A percentile compares a stretch with the other conserved stretches of the same genome.
Evolutionary conservation across 2,329 filamentous ascomycete species (phyloP).

Genomic region (Aspergillus bombycis): DNA sequence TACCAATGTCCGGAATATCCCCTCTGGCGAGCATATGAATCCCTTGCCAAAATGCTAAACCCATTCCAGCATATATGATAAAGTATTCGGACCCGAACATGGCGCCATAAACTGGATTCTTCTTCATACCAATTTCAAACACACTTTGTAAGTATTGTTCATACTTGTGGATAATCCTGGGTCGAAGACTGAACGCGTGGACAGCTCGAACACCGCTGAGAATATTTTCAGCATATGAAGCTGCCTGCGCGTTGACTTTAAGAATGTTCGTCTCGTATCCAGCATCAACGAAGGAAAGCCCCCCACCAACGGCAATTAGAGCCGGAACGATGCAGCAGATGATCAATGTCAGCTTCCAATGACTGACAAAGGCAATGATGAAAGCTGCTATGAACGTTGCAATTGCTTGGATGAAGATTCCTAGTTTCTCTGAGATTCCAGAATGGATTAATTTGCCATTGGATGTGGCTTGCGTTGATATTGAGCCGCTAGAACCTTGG

Average conservation of each 20-base stretch:
- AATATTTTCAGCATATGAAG: conserved; percentile 25
- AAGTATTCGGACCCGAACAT: conserved; percentile 22
- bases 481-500: conserved; percentile 28
- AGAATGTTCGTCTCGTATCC: conserved; percentile 25
- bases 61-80: conserved; percentile 32
- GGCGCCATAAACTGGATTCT: conserved; percentile 21
- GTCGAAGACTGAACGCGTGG: conserved; percentile 27
- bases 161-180: conserved; percentile 20
- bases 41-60: conserved; percentile 54
- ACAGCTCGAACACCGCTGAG: conserved; percentile 18
- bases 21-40: conserved; percentile 32
- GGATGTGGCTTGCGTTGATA: conserved; percentile 34
- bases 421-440: conserved; percentile 28
- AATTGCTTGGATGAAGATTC: conserved; percentile 22
- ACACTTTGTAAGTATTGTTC: conserved; percentile 23
- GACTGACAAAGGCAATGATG: conserved; percentile 25
- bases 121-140: conserved; percentile 20
- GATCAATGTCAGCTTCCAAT: conserved; percentile 31
- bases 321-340: conserved; percentile 23
- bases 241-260: conserved; percentile 22
- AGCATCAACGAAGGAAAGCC: conserved; percentile 21
- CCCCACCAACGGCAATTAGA: conserved; percentile 18
- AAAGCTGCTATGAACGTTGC: conserved; percentile 28
- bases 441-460: conserved; percentile 29
- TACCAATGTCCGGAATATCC: conserved; percentile 30